These are phyloP conservation scores for Cladophialophora chaetospira DNA, from an alignment of 2,329 filamentous ascomycete genomes.

Conservation along the genomic window DNA sequence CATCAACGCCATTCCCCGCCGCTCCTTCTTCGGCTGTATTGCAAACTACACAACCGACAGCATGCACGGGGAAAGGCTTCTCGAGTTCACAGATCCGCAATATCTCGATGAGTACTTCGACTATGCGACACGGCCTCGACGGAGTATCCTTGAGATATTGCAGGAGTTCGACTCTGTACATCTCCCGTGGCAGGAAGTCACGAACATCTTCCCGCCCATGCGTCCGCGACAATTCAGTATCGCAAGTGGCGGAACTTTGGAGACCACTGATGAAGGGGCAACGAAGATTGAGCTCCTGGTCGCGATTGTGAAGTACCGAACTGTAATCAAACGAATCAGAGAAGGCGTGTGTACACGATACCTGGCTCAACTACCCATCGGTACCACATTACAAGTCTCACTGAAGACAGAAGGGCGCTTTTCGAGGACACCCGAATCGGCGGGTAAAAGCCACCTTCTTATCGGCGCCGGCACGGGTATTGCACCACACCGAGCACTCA, in stretches of 20 bases:
- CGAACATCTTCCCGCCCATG: conserved; percentile 76
- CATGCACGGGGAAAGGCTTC: conserved; percentile 76
- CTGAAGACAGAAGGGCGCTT: conserved; percentile 35
- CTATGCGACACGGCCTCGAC: conserved; percentile 86
- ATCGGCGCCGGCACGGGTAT: conserved; percentile 37
- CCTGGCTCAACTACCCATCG: conserved; percentile 64
- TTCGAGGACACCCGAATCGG: conserved; percentile 11
- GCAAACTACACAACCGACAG: conserved; percentile 71
- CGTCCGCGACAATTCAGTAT: conserved; percentile 94
- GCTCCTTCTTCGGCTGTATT: conserved; percentile 80
- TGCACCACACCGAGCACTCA: conserved; percentile 54
- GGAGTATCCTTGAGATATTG: conserved; percentile 88
- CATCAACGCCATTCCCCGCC: conserved; percentile 83
- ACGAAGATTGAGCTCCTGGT: conserved; percentile 71
- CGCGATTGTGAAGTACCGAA: conserved; percentile 88
- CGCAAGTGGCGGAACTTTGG: conserved; percentile 67
- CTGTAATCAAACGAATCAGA: conserved; percentile 78
- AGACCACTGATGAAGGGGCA: conserved; percentile 37
- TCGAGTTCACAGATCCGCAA: conserved; percentile 78
- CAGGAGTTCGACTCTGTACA: conserved; percentile 85
- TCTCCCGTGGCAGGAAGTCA: conserved; percentile 72
- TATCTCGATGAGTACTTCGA: conserved; percentile 92
- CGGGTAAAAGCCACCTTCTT: conserved; percentile 54
- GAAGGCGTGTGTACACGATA: conserved; percentile 91
- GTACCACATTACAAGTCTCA: conserved; percentile 60